Base-by-base conservation (phyloP, 768 basidiomycete genomes). In the Phaeotremella fagi region DNA sequence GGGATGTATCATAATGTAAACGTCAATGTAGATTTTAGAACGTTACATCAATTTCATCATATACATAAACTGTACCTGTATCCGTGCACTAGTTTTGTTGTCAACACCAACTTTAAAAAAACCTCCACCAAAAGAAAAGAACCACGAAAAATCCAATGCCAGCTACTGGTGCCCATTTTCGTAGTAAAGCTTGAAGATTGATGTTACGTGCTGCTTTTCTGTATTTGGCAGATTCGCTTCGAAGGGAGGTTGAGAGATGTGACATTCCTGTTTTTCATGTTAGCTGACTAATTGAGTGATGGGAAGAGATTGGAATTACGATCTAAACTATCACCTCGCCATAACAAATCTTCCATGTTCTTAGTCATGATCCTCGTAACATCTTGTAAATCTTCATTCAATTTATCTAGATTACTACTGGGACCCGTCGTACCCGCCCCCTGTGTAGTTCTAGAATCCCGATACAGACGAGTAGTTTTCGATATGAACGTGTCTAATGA, bases 311-410 rank as follows among this genome's bases (percentile, higher is more conserved):
- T 31, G 35, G 42, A 64, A 87, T 63, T 69, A 94, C 95, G 81
- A 75, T 99, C 95, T 54, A 99, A 80, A 26, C 90, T 94, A 74
- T 99, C 95, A 24, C 95, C 95, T 73, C 95, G 80, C 95, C 94
- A 98, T 45, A 99, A 77, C 47, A 99, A 78, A 75, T 99, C 95
- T 76, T 99, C 95, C 94, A 99, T 99, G 70, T 99, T 98, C 79
- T 99, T 98, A 7, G 95, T 98, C 95, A 99, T 98, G 75, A 99
- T 98, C 60, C 90, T 80, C 45, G 95, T 97, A 55, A 99, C 95
- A 69, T 99, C 95, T 71, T 95, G 90, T 31, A 99, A 78, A 61
- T 99, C 94, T 66, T 90, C 91, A 68, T 98, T 98, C 42, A 99
- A 79, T 75, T 81, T 86, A 73, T 91, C 90, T 50, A 99, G 74